These are phyloP conservation scores for Austroboletus novae-zelandiae DNA, from an alignment of 1,284 basidiomycete species.

Conservation along the genomic window DNA sequence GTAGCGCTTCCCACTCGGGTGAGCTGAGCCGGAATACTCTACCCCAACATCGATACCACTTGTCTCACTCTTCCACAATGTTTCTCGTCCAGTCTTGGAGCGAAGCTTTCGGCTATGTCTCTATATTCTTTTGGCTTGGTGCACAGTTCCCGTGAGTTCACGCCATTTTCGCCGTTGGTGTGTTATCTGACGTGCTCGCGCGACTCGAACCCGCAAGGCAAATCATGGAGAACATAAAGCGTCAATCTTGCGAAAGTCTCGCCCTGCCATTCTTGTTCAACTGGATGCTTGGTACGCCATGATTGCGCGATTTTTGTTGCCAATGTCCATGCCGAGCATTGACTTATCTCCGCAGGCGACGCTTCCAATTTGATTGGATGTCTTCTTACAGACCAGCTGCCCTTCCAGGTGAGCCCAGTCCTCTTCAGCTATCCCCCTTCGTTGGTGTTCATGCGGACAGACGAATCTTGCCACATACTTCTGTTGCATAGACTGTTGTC, in stretches of 20 bases:
- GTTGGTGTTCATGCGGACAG: slow-evolving; percentile 39
- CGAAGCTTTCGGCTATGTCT: slow-evolving; percentile 67
- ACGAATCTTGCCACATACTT: slow-evolving; percentile 89
- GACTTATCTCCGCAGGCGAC: slow-evolving; percentile 58
- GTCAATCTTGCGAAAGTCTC: slow-evolving; percentile 80
- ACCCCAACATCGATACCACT: slow-evolving; percentile 7
- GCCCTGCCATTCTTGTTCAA: slow-evolving; percentile 87
- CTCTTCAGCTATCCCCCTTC: slow-evolving; percentile 1
- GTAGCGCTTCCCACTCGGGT: background rate
- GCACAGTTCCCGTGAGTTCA: slow-evolving; percentile 86
- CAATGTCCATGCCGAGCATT: slow-evolving; percentile 1
- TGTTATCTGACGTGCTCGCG: slow-evolving; percentile 11
- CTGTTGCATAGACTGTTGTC: slow-evolving; percentile 71
- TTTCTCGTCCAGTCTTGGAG: slow-evolving; percentile 33
- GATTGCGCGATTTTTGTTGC: slow-evolving; percentile 1
- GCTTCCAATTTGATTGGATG: slow-evolving; percentile 88
- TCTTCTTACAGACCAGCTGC: slow-evolving; percentile 87
- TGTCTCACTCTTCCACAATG: slow-evolving; percentile 11
- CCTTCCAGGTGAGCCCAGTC: slow-evolving; percentile 74
- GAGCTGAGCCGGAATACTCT: slow-evolving; percentile 13
- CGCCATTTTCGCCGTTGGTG: slow-evolving; percentile 4
- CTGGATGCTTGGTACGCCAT: slow-evolving; percentile 78
- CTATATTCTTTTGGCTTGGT: slow-evolving; percentile 86
- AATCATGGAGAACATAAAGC: slow-evolving; percentile 75
- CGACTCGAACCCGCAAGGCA: slow-evolving; percentile 46